Evolutionary conservation across 2,329 filamentous ascomycete species (phyloP).

Genomic region (Monilinia fructicola): DNA sequence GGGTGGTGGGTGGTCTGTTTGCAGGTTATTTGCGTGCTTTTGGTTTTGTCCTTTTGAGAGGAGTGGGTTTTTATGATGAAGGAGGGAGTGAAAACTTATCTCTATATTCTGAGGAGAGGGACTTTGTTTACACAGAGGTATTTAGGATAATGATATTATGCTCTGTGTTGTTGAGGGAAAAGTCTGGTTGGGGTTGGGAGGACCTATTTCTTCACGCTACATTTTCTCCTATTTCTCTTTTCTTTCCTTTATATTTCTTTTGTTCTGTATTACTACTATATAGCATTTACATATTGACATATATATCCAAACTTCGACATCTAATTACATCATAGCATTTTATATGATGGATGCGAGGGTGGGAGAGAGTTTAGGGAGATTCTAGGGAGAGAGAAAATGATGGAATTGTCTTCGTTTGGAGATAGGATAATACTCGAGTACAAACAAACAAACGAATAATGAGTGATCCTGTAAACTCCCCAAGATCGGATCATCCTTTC

Average conservation of each 20-base stretch:
- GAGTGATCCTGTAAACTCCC: no score
- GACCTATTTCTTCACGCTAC: background rate
- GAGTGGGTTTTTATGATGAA: background rate
- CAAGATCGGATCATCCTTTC: no score
- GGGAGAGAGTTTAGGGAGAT: no score
- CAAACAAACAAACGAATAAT: no score
- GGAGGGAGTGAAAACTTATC: background rate
- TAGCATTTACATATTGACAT: background rate
- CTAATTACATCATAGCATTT: no score
- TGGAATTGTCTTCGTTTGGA: no score
- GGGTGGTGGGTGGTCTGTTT: slow-evolving; percentile 17
- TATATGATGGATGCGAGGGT: no score
- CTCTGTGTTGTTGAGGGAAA: background rate
- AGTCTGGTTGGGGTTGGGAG: background rate
- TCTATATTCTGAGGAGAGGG: background rate
- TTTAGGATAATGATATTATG: background rate
- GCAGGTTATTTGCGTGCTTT: slow-evolving; percentile 9
- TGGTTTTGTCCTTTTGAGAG: background rate
- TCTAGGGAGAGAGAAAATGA: no score
- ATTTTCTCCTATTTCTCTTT: background rate
- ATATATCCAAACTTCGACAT: no score
- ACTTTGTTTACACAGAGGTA: background rate
- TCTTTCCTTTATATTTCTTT: background rate
- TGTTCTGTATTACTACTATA: background rate
- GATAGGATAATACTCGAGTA: no score